phyloP scores from a whole-genome alignment of 768 basidiomycete genomes.

The Macrolepiota albuminosa region DNA sequence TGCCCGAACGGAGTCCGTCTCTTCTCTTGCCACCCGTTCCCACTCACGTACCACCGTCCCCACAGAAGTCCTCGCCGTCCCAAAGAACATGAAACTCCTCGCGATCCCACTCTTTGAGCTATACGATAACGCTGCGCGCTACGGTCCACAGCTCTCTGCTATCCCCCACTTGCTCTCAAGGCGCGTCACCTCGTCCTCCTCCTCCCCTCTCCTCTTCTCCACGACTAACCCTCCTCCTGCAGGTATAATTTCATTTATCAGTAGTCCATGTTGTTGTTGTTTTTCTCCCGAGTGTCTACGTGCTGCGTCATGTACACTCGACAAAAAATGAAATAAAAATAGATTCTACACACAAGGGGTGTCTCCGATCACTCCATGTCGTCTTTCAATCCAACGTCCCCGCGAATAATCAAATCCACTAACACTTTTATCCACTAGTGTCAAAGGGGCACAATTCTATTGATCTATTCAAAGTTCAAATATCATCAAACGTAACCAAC shows the following conservation, averaged over 20 bases:
- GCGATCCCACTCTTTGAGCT: slow-evolving; percentile 96
- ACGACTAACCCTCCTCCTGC: background rate
- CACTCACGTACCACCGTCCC: background rate
- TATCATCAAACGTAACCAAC: too few species aligned
- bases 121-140: slow-evolving; percentile 95
- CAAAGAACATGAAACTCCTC: slow-evolving; percentile 97
- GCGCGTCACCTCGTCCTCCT: slow-evolving; percentile 39
- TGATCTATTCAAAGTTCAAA: too few species aligned
- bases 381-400: too few species aligned
- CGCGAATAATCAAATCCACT: too few species aligned
- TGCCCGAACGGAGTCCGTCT: slow-evolving; percentile 87
- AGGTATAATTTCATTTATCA: slow-evolving; percentile 84
- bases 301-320: slow-evolving; percentile 6
- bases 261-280: slow-evolving; percentile 20
- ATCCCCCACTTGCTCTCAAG: slow-evolving; percentile 90
- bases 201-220: slow-evolving; percentile 21
- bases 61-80: slow-evolving; percentile 91
- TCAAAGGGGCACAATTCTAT: too few species aligned
- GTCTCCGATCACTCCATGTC: too few species aligned
- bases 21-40: accelerated
- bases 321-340: too few species aligned
- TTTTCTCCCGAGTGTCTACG: slow-evolving; percentile 1
- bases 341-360: too few species aligned
- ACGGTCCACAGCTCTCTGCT: slow-evolving; percentile 91
- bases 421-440: too few species aligned